These are phyloP conservation scores for Kregervanrija fluxuum DNA, from an alignment of 805 yeast species.

Conservation along the genomic window DNA sequence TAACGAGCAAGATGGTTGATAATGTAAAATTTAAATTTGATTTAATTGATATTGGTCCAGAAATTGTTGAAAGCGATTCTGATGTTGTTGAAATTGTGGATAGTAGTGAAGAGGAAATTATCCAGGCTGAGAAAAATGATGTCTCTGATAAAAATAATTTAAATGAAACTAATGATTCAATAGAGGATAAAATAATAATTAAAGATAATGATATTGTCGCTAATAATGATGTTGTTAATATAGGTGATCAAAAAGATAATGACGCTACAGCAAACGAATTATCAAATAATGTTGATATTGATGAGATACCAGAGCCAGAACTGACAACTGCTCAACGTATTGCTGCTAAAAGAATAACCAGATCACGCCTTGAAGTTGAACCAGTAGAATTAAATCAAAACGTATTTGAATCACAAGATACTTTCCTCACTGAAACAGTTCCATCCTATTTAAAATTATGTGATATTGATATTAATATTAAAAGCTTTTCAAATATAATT, in stretches of 20 bases:
- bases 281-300: background rate
- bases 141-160: background rate
- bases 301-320: slow-evolving; percentile 1
- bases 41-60: slow-evolving; percentile 5
- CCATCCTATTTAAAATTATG: slow-evolving; percentile 13
- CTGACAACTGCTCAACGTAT: slow-evolving; percentile 14
- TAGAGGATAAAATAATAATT: background rate
- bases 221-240: background rate
- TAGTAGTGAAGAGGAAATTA: background rate
- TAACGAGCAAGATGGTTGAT: slow-evolving; percentile 43
- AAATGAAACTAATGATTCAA: background rate
- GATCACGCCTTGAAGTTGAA: slow-evolving; percentile 15
- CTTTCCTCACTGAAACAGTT: slow-evolving; percentile 11
- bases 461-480: slow-evolving; percentile 35
- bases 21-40: slow-evolving; percentile 29
- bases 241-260: too few relatives aligned
- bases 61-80: slow-evolving; percentile 3
- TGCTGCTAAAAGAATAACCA: slow-evolving; percentile 14
- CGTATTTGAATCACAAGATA: slow-evolving; percentile 12
- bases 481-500: slow-evolving; percentile 33
- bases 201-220: background rate
- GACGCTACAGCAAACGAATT: too few relatives aligned
- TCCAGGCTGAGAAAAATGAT: background rate
- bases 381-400: slow-evolving; percentile 9
- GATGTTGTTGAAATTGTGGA: background rate